Evolutionary conservation across 352 stramenopile genomes (phyloP).

Genomic region (Globisporangium nodosum): DNA sequence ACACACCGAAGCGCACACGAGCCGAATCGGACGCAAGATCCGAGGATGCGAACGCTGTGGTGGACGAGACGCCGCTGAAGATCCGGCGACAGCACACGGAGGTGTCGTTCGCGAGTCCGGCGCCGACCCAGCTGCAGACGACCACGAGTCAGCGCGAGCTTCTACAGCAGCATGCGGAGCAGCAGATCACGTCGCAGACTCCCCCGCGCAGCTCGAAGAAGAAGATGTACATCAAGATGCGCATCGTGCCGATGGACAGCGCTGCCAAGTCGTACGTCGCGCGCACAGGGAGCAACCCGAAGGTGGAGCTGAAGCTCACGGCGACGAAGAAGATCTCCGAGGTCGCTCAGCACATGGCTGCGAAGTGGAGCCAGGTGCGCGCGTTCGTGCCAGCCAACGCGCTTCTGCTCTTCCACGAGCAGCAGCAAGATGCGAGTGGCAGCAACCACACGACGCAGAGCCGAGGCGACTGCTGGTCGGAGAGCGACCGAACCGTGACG

Average conservation of each 20-base stretch:
- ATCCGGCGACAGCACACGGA: conserved; percentile 3
- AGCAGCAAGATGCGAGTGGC: conserved; percentile 7
- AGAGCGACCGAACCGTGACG: conserved; percentile 35
- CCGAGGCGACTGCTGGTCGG: conserved; percentile 26
- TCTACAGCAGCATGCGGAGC: neutral
- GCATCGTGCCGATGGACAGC: conserved; percentile 69
- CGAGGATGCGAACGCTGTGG: neutral
- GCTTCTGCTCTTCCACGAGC: conserved; percentile 55
- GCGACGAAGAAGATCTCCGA: conserved; percentile 76
- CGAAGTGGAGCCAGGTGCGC: conserved; percentile 62
- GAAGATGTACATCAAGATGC: conserved; percentile 83
- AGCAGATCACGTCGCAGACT: conserved; percentile 31
- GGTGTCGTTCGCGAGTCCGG: conserved; percentile 31
- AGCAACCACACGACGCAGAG: neutral
- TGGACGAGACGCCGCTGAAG: conserved; percentile 11
- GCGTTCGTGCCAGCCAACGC: conserved; percentile 16
- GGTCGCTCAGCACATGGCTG: conserved; percentile 70
- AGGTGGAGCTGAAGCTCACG: conserved; percentile 77
- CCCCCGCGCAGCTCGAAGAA: conserved; percentile 48
- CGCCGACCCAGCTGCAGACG: conserved; percentile 11
- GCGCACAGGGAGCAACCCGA: conserved; percentile 48
- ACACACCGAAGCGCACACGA: conserved; percentile 26
- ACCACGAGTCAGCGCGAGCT: neutral
- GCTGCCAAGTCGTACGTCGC: conserved; percentile 45
- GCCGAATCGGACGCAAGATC: conserved; percentile 5